A percentile compares a stretch with the other conserved stretches of the same genome.
These are phyloP conservation scores for Persicaria tinctoria DNA, from an alignment of 148 eudicot species.

Conservation along the genomic window DNA sequence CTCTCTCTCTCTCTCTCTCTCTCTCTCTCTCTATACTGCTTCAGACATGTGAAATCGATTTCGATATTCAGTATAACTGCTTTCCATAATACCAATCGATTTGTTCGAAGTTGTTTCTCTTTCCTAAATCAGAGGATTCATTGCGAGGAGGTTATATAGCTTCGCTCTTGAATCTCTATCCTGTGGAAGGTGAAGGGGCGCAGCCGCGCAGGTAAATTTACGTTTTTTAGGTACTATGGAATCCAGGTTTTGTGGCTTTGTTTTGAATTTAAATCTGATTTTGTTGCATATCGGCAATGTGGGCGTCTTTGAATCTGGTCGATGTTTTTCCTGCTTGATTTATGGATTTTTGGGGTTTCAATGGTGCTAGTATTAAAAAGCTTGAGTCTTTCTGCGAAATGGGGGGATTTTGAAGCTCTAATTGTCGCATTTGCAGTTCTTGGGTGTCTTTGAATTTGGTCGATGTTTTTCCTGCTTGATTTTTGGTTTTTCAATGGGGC, in stretches of 20 bases:
- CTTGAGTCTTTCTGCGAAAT: background rate
- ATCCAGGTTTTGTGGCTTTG: background rate
- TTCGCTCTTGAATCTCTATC: background rate
- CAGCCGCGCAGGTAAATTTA: slow-evolving; percentile 10
- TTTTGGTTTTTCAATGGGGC: background rate
- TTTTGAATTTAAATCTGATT: background rate
- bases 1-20: background rate
- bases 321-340: background rate
- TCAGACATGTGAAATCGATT: background rate
- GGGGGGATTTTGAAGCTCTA: too few species aligned
- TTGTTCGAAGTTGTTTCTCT: background rate
- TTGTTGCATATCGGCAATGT: background rate
- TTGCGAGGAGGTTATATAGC: background rate
- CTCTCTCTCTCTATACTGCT: background rate
- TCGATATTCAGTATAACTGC: background rate
- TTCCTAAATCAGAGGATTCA: background rate
- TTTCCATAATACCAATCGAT: slow-evolving; percentile 8
- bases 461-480: background rate
- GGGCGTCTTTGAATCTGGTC: background rate
- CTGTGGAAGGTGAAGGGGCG: background rate
- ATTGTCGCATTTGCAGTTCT: too few species aligned
- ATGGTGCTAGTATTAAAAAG: background rate
- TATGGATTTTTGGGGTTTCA: background rate
- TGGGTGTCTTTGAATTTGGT: background rate
- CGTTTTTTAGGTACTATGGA: background rate